Percentiles rank a stretch among this genome's conserved stretches.
Evolutionary conservation across 129 eudicot species (phyloP).

Genomic region (Heracleum sosnowskyi): DNA sequence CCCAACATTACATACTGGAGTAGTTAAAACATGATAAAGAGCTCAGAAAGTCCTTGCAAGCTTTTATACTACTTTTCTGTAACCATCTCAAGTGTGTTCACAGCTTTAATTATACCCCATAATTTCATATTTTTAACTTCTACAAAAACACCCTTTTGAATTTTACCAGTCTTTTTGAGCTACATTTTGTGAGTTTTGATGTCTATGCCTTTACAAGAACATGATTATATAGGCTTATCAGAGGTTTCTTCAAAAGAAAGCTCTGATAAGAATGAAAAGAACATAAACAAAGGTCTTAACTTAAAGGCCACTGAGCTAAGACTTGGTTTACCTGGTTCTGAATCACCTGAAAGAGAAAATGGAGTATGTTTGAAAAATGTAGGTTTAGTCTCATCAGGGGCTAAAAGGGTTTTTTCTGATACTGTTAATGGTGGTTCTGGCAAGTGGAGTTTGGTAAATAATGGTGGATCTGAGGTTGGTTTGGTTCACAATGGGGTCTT

Average conservation of each 20-base stretch:
- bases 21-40: neutral
- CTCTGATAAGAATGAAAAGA: slow-evolving; percentile 28
- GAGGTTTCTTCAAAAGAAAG: slow-evolving; percentile 31
- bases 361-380: neutral
- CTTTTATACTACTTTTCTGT: neutral
- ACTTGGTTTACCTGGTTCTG: slow-evolving; percentile 79
- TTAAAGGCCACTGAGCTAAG: slow-evolving; percentile 75
- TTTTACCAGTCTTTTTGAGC: neutral
- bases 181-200: slow-evolving; percentile 15
- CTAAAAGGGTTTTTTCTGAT: slow-evolving; percentile 62
- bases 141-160: neutral
- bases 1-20: neutral
- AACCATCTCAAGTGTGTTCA: neutral
- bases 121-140: neutral
- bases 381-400: slow-evolving; percentile 36
- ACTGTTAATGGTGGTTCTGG: slow-evolving; percentile 39
- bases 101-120: neutral
- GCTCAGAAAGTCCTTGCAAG: neutral
- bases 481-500: slow-evolving; percentile 33
- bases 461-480: slow-evolving; percentile 48
- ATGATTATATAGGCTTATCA: slow-evolving; percentile 11
- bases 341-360: slow-evolving; percentile 50
- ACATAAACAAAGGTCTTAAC: slow-evolving; percentile 30
- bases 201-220: slow-evolving; percentile 32
- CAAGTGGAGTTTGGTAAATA: slow-evolving; percentile 39